These are phyloP conservation scores for Thalassiosira sp. DNA, from an alignment of 352 stramenopile genomes.

Conservation along the genomic window DNA sequence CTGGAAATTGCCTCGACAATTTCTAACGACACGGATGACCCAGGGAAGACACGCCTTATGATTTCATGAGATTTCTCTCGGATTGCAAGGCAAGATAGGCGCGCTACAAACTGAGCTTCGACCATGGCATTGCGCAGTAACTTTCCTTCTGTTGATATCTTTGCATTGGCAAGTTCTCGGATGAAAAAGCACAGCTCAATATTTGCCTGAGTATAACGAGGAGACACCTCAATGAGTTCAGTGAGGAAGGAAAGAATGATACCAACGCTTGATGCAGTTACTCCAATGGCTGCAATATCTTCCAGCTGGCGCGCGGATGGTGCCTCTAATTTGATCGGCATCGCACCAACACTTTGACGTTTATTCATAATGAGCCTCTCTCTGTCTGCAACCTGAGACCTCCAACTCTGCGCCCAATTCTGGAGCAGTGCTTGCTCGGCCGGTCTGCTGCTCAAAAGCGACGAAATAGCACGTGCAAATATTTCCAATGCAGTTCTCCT, in stretches of 20 bases:
- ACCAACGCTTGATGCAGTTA: conserved; percentile 63
- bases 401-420: conserved; percentile 69
- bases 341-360: conserved; percentile 28
- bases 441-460: conserved; percentile 44
- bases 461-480: conserved; percentile 61
- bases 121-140: conserved; percentile 65
- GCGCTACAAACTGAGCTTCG: conserved; percentile 63
- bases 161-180: conserved; percentile 58
- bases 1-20: conserved; percentile 64
- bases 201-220: conserved; percentile 63
- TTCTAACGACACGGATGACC: conserved; percentile 61
- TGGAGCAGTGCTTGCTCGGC: conserved; percentile 63
- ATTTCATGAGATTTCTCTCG: conserved; percentile 53
- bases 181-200: conserved; percentile 73
- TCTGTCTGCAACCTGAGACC: conserved; percentile 50
- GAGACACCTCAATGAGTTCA: conserved; percentile 72
- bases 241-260: conserved; percentile 78
- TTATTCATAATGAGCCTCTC: conserved; percentile 31
- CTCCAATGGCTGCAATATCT: conserved; percentile 44
- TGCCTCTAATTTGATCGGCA: conserved; percentile 58
- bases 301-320: conserved; percentile 27
- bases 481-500: conserved; percentile 65
- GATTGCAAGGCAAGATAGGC: conserved; percentile 67
- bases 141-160: conserved; percentile 32
- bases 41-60: conserved; percentile 70